Conservation (phyloP, 1,139 yeast genomes). For the Blastobotrys capitulatus region DNA sequence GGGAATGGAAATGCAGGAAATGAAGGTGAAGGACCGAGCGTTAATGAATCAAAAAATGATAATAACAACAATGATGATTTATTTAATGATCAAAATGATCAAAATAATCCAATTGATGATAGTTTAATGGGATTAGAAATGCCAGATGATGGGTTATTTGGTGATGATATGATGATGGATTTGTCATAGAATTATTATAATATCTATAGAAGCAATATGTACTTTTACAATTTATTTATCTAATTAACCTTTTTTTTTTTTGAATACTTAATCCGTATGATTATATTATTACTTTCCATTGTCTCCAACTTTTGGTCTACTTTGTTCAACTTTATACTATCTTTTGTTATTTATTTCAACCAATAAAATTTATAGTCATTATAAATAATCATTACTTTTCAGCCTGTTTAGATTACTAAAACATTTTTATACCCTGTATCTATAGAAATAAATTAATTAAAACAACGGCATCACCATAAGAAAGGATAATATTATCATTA, state of each 20-base stretch:
- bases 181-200: background rate
- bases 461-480: too few species aligned
- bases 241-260: background rate
- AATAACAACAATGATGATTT: background rate
- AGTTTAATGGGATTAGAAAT: slow-evolving; percentile 11
- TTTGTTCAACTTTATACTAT: too few species aligned
- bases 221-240: background rate
- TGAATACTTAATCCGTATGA: background rate
- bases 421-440: too few species aligned
- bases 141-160: slow-evolving; percentile 13
- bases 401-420: too few species aligned
- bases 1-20: background rate
- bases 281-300: background rate
- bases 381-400: too few species aligned
- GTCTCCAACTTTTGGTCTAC: too few species aligned
- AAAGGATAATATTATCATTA: too few species aligned
- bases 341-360: too few species aligned
- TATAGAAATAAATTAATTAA: too few species aligned
- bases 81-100: background rate
- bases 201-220: background rate
- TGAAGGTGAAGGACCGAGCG: too few species aligned
- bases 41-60: background rate
- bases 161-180: slow-evolving; percentile 14
- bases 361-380: too few species aligned
- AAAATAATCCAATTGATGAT: slow-evolving; percentile 3